Percentiles rank a stretch among this genome's conserved stretches.
Conservation (phyloP, 163 green algal genomes). For the Chlamydomonas reinhardtii region DNA sequence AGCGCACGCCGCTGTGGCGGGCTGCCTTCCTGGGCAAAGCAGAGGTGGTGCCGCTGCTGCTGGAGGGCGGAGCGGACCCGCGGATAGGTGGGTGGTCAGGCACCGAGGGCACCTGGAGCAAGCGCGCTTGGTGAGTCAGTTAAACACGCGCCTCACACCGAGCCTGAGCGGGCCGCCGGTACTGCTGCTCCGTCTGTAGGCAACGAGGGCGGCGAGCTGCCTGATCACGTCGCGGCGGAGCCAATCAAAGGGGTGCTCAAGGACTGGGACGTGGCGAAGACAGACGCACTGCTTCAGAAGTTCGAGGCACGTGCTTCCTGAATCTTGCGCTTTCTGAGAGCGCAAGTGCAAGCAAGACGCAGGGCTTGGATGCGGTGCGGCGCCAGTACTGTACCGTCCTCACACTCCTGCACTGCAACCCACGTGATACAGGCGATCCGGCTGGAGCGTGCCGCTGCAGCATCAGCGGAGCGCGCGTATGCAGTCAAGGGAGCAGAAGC, state of each 20-base stretch:
- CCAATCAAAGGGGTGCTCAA: slow-evolving; percentile 52
- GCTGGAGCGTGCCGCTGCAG: neutral
- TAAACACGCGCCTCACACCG: too few species aligned
- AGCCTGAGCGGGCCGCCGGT: too few species aligned
- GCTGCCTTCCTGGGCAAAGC: slow-evolving; percentile 67
- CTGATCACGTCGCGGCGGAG: slow-evolving; percentile 51
- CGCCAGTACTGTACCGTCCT: too few species aligned
- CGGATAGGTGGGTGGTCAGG: slow-evolving; percentile 46
- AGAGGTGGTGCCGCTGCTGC: slow-evolving; percentile 56
- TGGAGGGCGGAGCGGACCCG: slow-evolving; percentile 65
- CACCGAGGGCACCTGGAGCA: too few species aligned
- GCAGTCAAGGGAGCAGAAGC: slow-evolving; percentile 42
- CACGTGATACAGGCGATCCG: neutral
- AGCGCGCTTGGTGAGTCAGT: neutral
- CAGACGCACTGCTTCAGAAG: slow-evolving; percentile 47
- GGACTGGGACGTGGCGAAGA: slow-evolving; percentile 53
- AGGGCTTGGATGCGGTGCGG: too few species aligned
- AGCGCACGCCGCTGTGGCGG: slow-evolving; percentile 66
- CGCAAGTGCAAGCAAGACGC: neutral
- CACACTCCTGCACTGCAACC: too few species aligned
- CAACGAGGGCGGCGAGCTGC: slow-evolving; percentile 61
- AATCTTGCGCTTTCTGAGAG: too few species aligned
- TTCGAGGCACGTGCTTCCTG: slow-evolving; percentile 1
- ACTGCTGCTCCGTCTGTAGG: neutral
- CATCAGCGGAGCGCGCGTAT: slow-evolving; percentile 5